These are phyloP conservation scores for Exserohilum rostratum DNA, from an alignment of 2,329 filamentous ascomycete species.

Conservation along the genomic window DNA sequence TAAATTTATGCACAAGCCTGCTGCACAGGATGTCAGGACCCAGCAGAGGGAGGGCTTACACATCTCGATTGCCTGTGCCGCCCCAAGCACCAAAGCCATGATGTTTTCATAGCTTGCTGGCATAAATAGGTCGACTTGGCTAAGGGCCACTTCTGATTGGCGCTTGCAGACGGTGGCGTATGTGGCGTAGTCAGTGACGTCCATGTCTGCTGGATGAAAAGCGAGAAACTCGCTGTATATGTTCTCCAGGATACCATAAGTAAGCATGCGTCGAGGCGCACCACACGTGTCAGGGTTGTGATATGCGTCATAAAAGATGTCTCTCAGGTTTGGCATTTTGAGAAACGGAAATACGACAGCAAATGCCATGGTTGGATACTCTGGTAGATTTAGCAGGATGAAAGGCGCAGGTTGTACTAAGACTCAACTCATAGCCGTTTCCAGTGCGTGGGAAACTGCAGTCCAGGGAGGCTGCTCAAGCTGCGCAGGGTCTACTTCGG, in stretches of 20 bases:
- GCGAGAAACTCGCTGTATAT: slow-evolving; percentile 36
- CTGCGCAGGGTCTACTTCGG: slow-evolving; percentile 32
- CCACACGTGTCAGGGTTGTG: slow-evolving; percentile 25
- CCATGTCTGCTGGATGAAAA: slow-evolving; percentile 23
- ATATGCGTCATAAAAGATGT: slow-evolving; percentile 35
- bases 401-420: not conserved
- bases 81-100: slow-evolving; percentile 41
- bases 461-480: slow-evolving; percentile 43
- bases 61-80: slow-evolving; percentile 42
- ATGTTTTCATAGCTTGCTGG: slow-evolving; percentile 46
- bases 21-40: slow-evolving; percentile 40
- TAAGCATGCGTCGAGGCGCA: slow-evolving; percentile 33
- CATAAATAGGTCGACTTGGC: slow-evolving; percentile 42
- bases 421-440: slow-evolving; percentile 37
- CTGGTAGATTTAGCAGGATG: slow-evolving; percentile 17
- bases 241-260: slow-evolving; percentile 39
- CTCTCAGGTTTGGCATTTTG: slow-evolving; percentile 33
- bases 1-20: slow-evolving; percentile 38
- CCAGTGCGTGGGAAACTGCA: slow-evolving; percentile 30
- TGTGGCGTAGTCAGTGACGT: slow-evolving; percentile 5
- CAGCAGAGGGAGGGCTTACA: slow-evolving; percentile 46
- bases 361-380: slow-evolving; percentile 41
- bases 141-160: slow-evolving; percentile 52
- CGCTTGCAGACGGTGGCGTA: slow-evolving; percentile 37
- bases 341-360: slow-evolving; percentile 42